These are phyloP conservation scores for Colletotrichum filicis DNA, from an alignment of 2,329 filamentous ascomycete genomes.

Conservation along the genomic window DNA sequence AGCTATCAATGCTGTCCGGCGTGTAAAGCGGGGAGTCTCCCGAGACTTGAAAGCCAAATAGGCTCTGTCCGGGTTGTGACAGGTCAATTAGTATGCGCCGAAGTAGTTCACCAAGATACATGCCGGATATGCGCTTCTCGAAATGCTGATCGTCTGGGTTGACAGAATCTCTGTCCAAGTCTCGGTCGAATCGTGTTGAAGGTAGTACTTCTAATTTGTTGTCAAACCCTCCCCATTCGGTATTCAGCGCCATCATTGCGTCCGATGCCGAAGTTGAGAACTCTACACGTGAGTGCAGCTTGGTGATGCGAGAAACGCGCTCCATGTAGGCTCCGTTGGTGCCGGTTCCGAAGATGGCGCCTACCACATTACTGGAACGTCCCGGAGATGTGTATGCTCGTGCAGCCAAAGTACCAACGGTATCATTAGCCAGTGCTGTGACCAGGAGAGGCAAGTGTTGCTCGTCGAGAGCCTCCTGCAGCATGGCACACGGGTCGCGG, in stretches of 20 bases:
- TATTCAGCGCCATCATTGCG: conserved; percentile 80
- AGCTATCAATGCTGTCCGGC: conserved; percentile 76
- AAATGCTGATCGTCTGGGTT: conserved; percentile 86
- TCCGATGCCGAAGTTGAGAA: background rate
- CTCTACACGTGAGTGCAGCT: conserved; percentile 47
- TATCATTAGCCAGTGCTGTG: conserved; percentile 82
- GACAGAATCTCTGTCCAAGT: conserved; percentile 73
- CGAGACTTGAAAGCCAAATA: conserved; percentile 22
- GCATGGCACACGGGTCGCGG: conserved; percentile 77
- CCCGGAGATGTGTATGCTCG: conserved; percentile 81
- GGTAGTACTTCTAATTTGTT: conserved; percentile 77
- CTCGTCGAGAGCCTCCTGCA: conserved; percentile 78
- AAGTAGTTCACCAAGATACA: conserved; percentile 84
- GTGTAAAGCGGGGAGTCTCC: conserved; percentile 57
- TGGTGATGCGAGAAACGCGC: conserved; percentile 73
- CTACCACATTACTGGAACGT: conserved; percentile 75
- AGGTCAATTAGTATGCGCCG: conserved; percentile 68
- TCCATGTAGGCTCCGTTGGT: conserved; percentile 82
- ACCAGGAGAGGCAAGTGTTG: conserved; percentile 76
- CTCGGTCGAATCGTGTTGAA: conserved; percentile 73
- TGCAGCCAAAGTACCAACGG: conserved; percentile 83
- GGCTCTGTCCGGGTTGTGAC: conserved; percentile 29
- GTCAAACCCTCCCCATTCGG: conserved; percentile 86
- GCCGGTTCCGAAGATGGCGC: conserved; percentile 84
- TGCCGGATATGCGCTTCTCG: conserved; percentile 84